These are phyloP conservation scores for Pilobolus umbonatus DNA, from an alignment of 192 early-diverging fungal species.

Conservation along the genomic window DNA sequence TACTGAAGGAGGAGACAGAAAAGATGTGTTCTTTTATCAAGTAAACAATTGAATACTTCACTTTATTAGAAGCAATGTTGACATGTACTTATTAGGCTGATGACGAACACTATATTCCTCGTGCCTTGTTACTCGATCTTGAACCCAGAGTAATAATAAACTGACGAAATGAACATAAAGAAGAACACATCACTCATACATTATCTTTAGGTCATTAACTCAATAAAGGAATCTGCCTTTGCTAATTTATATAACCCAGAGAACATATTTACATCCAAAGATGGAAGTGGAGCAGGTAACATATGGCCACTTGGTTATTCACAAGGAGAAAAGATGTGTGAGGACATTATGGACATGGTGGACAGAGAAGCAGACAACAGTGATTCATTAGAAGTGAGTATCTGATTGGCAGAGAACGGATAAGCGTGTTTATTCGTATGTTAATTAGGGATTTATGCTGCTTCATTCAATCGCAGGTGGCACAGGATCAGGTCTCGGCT, in stretches of 20 bases:
- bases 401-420: background rate
- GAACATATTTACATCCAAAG: constrained; percentile 88
- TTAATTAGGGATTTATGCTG: constrained; percentile 81
- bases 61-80: background rate
- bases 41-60: constrained; percentile 26
- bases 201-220: constrained; percentile 74
- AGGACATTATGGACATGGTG: constrained; percentile 95
- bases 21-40: constrained; percentile 99
- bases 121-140: constrained; percentile 86
- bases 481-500: constrained; percentile 95
- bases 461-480: constrained; percentile 98
- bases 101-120: constrained; percentile 97
- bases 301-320: constrained; percentile 93
- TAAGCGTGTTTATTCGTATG: background rate
- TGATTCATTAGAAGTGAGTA: constrained; percentile 80
- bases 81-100: constrained; percentile 63
- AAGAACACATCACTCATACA: background rate
- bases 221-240: constrained; percentile 79
- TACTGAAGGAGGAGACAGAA: constrained; percentile 83
- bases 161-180: background rate
- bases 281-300: constrained; percentile 97
- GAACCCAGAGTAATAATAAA: constrained; percentile 75
- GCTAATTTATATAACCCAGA: constrained; percentile 96
- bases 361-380: constrained; percentile 94
- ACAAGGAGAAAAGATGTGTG: constrained; percentile 80